phyloP scores from a whole-genome alignment of 1,284 basidiomycete species.

The Termitomyces sp. region DNA sequence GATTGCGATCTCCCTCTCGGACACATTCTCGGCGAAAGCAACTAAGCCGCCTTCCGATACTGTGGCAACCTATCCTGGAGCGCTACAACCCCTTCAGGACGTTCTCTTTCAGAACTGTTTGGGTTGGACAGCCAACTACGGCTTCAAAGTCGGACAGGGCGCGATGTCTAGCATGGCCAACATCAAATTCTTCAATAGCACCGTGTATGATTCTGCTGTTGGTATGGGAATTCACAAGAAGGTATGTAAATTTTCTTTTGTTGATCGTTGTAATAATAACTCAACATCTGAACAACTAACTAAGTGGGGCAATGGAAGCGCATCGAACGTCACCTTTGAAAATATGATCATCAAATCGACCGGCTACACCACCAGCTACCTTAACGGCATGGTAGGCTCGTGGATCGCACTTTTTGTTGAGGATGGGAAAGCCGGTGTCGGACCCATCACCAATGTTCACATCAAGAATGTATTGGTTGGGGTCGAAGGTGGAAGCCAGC shows the following conservation, averaged over 20 bases:
- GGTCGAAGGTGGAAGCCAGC: slow-evolving; percentile 9
- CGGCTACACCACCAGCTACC: slow-evolving; percentile 12
- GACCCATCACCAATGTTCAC: slow-evolving; percentile 15
- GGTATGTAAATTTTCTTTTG: slow-evolving; percentile 2
- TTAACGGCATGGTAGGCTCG: slow-evolving; percentile 15
- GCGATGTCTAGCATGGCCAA: slow-evolving; percentile 12
- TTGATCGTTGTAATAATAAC: background rate
- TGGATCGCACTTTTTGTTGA: slow-evolving; percentile 17
- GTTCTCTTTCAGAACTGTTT: slow-evolving; percentile 13
- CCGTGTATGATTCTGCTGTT: slow-evolving; percentile 17
- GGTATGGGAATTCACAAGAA: slow-evolving; percentile 18
- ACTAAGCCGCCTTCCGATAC: slow-evolving; percentile 9
- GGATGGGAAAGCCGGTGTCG: slow-evolving; percentile 15
- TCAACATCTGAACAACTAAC: background rate
- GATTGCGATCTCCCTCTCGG: slow-evolving; percentile 12
- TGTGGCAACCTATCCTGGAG: slow-evolving; percentile 9
- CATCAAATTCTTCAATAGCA: slow-evolving; percentile 15
- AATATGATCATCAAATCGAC: slow-evolving; percentile 17
- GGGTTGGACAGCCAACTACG: slow-evolving; percentile 17
- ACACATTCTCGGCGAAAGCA: slow-evolving; percentile 16
- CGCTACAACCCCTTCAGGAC: slow-evolving; percentile 7
- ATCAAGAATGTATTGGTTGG: slow-evolving; percentile 14
- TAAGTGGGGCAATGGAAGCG: slow-evolving; percentile 14
- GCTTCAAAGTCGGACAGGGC: slow-evolving; percentile 19
- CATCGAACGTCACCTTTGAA: slow-evolving; percentile 15